Conservation (phyloP, 2,329 filamentous ascomycete genomes). For the Septoria linicola region DNA sequence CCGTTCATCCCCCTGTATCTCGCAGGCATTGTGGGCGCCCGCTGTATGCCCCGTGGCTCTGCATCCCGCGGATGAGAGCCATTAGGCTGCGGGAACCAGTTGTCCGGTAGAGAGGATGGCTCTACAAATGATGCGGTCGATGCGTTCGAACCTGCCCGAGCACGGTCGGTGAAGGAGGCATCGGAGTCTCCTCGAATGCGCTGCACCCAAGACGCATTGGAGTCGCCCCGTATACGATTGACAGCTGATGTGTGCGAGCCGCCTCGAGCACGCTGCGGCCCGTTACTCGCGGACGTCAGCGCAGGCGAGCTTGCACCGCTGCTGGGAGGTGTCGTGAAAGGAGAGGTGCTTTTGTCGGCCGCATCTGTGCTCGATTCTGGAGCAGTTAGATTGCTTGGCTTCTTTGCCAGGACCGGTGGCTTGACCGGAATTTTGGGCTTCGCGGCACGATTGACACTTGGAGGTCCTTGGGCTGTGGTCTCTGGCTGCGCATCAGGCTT, state of each 20-base stretch:
- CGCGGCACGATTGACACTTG: conserved; percentile 75
- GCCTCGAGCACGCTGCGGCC: background rate
- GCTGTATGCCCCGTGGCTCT: conserved; percentile 21
- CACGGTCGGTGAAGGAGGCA: conserved; percentile 27
- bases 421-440: conserved; percentile 65
- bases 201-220: conserved; percentile 30
- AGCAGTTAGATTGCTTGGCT: conserved; percentile 31
- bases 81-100: conserved; percentile 21
- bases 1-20: conserved; percentile 25
- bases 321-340: conserved; percentile 82
- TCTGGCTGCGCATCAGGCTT: conserved; percentile 17
- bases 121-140: conserved; percentile 34
- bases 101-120: conserved; percentile 32
- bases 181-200: conserved; percentile 32
- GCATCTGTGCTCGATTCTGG: conserved; percentile 43
- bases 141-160: conserved; percentile 30
- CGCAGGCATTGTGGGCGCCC: conserved; percentile 25
- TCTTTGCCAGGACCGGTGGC: conserved; percentile 28
- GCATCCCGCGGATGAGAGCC: conserved; percentile 21
- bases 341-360: conserved; percentile 60
- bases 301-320: conserved; percentile 59
- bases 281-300: background rate
- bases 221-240: conserved; percentile 31
- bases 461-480: conserved; percentile 53
- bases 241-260: conserved; percentile 19